Evolutionary conservation across 352 stramenopile genomes (phyloP), one percentile per base, ranked within the genome.

Genomic region (Pythium phragmitis): DNA sequence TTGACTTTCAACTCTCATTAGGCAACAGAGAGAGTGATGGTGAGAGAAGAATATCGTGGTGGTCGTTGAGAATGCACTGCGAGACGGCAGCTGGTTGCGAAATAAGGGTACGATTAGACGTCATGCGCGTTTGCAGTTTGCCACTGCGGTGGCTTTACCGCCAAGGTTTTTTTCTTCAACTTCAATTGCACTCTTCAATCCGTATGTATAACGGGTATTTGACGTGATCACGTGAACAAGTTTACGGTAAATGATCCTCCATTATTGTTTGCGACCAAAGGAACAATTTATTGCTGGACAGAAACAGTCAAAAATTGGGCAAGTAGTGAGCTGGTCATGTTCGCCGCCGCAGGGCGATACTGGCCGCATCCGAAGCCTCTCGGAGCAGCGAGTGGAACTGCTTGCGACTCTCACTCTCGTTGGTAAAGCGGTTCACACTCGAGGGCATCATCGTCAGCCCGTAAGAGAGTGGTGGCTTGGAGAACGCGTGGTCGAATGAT

Each of bases 81-180:
- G 33, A 39, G 39, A 52, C 58, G 49, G n/a, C n/a, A 37, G 13
- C 0, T 9, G 7, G 12, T 69, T 69, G 62, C 54, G 3, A 19
- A 30, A 56, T 64, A 39, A 69, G 54, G 41, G 62, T 11, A 34
- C 28, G 54, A 68, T 68, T 68, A 68, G 61, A 68, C 61, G 61
- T 68, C 61, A 68, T 61, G 56, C 16, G 4, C 36, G 59, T 65
- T 19, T 28, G 13, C 45, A 55, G 33, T 13, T 30, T 34, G 17
- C 28, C 16, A 26, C 2, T 34, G 56, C 30, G 56, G 50, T 41
- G 45, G 36, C 39, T 62, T 62, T 68, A 36, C 39, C 21, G 41
- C 61, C 53, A 62, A 57, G 57, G 57, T 52, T 68, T 60, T 54
- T 59, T 68, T 67, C 60, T 62, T 68, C 61, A 68, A 63, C 61